Conservation (phyloP, 2,329 filamentous ascomycete species). For the Thielaviopsis cerberus region DNA sequence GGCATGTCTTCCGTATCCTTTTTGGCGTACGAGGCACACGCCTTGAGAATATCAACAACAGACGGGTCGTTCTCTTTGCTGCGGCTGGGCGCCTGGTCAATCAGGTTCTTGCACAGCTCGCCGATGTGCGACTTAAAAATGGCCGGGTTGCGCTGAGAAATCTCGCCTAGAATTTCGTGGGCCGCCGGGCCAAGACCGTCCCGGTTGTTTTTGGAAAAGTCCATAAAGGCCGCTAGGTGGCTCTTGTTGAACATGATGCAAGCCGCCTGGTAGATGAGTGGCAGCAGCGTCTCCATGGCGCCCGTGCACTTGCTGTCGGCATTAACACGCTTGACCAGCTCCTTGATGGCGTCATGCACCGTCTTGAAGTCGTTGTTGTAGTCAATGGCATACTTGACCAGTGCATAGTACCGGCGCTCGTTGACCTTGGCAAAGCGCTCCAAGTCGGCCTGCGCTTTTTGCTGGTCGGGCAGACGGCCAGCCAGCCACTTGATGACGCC, state of each 20-base stretch:
- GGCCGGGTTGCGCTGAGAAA: constrained; percentile 73
- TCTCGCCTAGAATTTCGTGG: constrained; percentile 78
- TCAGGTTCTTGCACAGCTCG: constrained; percentile 72
- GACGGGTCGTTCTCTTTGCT: constrained; percentile 48
- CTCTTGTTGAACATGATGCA: constrained; percentile 85
- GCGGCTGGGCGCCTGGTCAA: constrained; percentile 58
- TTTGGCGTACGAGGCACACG: constrained; percentile 77
- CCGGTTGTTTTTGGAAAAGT: constrained; percentile 68
- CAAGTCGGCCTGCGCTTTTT: constrained; percentile 56
- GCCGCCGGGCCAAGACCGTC: constrained; percentile 59
- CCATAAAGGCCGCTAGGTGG: constrained; percentile 77
- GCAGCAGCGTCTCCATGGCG: constrained; percentile 61
- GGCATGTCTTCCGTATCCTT: constrained; percentile 73
- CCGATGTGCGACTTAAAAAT: constrained; percentile 85
- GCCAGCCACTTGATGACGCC: constrained; percentile 56
- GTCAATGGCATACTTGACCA: constrained; percentile 70
- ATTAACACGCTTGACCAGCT: constrained; percentile 67
- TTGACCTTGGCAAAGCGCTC: constrained; percentile 82
- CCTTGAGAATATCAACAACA: constrained; percentile 81
- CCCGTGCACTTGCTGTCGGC: constrained; percentile 23
- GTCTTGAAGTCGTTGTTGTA: constrained; percentile 83
- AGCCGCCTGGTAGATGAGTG: constrained; percentile 66
- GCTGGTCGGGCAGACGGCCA: constrained; percentile 56
- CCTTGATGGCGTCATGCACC: constrained; percentile 74
- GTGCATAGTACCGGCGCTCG: constrained; percentile 74